A percentile compares a stretch with the other conserved stretches of the same genome.
phyloP scores from a whole-genome alignment of 306 rosid species.

The Abrus pulchellus region DNA sequence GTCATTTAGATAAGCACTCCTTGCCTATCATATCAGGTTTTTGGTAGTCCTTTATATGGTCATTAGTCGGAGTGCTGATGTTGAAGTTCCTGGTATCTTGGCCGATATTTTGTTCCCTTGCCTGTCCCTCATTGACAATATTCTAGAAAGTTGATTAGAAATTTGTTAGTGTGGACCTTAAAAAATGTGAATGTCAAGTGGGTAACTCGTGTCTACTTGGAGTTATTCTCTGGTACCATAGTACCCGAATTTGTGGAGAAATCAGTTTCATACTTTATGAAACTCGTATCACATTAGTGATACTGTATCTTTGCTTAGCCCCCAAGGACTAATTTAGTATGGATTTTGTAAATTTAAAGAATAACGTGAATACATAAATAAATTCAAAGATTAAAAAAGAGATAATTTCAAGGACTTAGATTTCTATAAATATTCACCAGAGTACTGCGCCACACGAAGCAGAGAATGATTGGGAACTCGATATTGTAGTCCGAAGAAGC shows the following conservation, averaged over 20 bases:
- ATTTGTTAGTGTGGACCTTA: not conserved
- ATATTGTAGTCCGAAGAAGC: slow-evolving; percentile 21
- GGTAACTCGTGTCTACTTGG: not conserved
- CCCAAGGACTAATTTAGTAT: not conserved
- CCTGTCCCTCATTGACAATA: not conserved
- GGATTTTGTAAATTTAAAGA: not conserved
- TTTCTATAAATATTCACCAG: not conserved
- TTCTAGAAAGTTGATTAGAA: not conserved
- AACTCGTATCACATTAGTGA: not conserved
- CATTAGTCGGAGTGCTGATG: not conserved
- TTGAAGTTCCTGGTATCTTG: not conserved
- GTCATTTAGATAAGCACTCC: slow-evolving; percentile 32
- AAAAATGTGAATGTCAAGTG: slow-evolving; percentile 33
- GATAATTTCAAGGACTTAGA: not conserved
- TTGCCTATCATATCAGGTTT: slow-evolving; percentile 12
- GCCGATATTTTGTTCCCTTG: not conserved
- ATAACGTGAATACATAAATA: not conserved
- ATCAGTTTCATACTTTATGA: not conserved
- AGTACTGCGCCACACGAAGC: slow-evolving; percentile 19
- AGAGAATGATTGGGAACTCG: not conserved
- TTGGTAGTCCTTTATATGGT: slow-evolving; percentile 3
- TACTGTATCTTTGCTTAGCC: not conserved
- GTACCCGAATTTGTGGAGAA: not conserved
- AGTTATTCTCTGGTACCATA: slow-evolving; percentile 1
- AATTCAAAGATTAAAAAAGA: not conserved